Percentiles rank a stretch among this genome's conserved stretches.
phyloP scores from a whole-genome alignment of 139 green algal genomes.

The Penium margaritaceum region DNA sequence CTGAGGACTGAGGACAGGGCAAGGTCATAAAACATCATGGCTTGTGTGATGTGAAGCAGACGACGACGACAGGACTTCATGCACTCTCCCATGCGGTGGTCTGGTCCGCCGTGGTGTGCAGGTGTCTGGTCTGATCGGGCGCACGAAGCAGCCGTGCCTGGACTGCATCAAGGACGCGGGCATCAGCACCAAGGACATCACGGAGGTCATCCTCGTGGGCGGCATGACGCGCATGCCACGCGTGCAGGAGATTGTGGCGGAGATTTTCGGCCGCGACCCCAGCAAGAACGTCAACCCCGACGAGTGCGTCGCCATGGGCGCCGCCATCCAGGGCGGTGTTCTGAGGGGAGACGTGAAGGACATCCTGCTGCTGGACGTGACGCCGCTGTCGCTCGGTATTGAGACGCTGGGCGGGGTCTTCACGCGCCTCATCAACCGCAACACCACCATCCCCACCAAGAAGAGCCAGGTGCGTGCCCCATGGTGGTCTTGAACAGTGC shows the following conservation, averaged over 20 bases:
- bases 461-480: conserved; percentile 57
- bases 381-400: conserved; percentile 90
- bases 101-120: conserved; percentile 87
- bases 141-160: conserved; percentile 84
- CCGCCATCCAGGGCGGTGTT: conserved; percentile 92
- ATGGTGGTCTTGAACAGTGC: conserved; percentile 86
- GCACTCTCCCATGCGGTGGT: conserved; percentile 78
- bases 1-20: no score
- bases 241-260: conserved; percentile 80
- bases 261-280: conserved; percentile 85
- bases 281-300: conserved; percentile 90
- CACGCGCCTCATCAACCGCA: conserved; percentile 94
- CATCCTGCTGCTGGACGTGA: conserved; percentile 98
- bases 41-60: conserved; percentile 94
- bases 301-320: conserved; percentile 94
- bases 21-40: no score
- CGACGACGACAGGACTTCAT: conserved; percentile 74
- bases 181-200: conserved; percentile 75
- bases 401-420: conserved; percentile 98
- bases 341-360: conserved; percentile 92
- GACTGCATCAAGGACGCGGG: conserved; percentile 75
- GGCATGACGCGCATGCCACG: conserved; percentile 98
- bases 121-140: conserved; percentile 87
- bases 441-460: conserved; percentile 86
- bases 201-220: conserved; percentile 94